These are phyloP conservation scores for Eutypa lata DNA, from an alignment of 2,329 filamentous ascomycete species.

Conservation along the genomic window DNA sequence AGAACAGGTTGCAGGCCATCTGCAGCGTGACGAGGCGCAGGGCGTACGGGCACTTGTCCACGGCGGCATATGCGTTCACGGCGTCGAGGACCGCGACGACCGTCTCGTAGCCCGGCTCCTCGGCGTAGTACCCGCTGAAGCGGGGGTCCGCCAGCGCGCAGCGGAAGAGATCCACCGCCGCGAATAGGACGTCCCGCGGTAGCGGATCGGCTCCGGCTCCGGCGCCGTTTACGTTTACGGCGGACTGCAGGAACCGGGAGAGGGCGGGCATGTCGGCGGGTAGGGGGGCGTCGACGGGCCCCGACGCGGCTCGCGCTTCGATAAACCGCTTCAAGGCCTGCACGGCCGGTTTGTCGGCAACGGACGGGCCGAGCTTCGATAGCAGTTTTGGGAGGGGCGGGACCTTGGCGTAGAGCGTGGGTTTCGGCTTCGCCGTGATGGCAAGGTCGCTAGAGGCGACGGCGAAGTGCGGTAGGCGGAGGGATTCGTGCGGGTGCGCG, in stretches of 20 bases:
- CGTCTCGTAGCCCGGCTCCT: conserved; percentile 65
- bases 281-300: conserved; percentile 63
- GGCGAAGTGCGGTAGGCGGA: conserved; percentile 69
- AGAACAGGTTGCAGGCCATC: conserved; percentile 81
- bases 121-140: conserved; percentile 77
- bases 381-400: conserved; percentile 81
- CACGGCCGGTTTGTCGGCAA: conserved; percentile 59
- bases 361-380: conserved; percentile 65
- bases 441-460: conserved; percentile 14
- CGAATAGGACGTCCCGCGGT: conserved; percentile 67
- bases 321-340: conserved; percentile 69
- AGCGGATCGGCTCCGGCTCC: no score
- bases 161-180: conserved; percentile 81
- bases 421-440: conserved; percentile 54
- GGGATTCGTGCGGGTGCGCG: conserved; percentile 69
- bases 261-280: conserved; percentile 70
- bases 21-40: conserved; percentile 81
- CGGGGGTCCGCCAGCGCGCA: conserved; percentile 74
- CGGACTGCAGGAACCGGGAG: conserved; percentile 55
- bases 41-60: conserved; percentile 68
- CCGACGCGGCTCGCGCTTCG: conserved; percentile 53
- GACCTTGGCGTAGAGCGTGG: conserved; percentile 71
- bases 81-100: conserved; percentile 58
- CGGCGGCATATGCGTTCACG: conserved; percentile 43
- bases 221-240: no score